Conservation (phyloP, 1,139 yeast species). For the Debaryomyces sp. region DNA sequence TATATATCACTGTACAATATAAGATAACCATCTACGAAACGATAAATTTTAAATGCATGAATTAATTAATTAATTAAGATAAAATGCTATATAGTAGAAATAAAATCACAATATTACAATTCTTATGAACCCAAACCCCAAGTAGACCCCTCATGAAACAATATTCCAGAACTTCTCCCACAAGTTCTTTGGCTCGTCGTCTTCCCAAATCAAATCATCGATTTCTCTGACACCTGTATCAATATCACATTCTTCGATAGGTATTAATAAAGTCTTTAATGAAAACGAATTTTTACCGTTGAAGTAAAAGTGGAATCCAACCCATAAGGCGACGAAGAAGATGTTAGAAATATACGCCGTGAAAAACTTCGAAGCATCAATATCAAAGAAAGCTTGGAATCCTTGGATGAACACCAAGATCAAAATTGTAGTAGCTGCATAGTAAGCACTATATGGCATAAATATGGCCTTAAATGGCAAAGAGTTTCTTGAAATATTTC, state of each 20-base stretch:
- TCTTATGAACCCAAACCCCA: not conserved
- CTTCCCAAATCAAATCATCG: constrained; percentile 55
- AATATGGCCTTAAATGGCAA: constrained; percentile 70
- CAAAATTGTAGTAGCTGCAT: constrained; percentile 52
- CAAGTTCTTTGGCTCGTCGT: constrained; percentile 49
- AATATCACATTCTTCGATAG: constrained; percentile 60
- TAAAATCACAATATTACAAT: not conserved
- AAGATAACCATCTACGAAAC: not conserved
- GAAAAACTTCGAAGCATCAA: constrained; percentile 59
- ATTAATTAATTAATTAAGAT: constrained; percentile 5
- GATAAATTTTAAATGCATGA: not conserved
- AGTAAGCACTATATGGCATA: constrained; percentile 68
- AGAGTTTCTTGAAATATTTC: constrained; percentile 64
- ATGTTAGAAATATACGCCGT: constrained; percentile 68
- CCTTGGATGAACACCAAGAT: constrained; percentile 72
- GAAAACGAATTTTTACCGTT: constrained; percentile 35
- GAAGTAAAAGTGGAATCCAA: constrained; percentile 53
- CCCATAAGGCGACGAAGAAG: constrained; percentile 55
- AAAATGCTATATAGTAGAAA: constrained; percentile 5
- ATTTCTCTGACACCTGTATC: constrained; percentile 62
- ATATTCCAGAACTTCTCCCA: constrained; percentile 59
- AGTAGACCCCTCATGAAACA: constrained; percentile 16
- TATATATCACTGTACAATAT: not conserved
- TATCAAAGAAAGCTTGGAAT: constrained; percentile 58
- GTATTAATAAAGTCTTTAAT: constrained; percentile 37